A percentile compares a stretch with the other conserved stretches of the same genome.
phyloP scores from a whole-genome alignment of 768 basidiomycete species.

The Trametes cubensis region DNA sequence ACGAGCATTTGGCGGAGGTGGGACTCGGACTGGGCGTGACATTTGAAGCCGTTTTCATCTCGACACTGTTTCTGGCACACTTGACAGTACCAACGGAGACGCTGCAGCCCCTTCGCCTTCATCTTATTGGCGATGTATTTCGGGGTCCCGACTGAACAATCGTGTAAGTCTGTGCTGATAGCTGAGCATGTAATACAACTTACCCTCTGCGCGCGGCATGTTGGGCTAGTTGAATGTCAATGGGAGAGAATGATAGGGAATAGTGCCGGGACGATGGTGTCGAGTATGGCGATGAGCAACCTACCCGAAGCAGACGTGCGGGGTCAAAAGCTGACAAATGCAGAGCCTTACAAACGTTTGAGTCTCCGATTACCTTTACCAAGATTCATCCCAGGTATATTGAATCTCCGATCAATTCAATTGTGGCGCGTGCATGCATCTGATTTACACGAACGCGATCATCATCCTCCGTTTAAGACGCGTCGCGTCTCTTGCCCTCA shows the following conservation, averaged over 20 bases:
- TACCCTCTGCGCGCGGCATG: constrained; percentile 89
- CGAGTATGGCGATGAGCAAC: neutral
- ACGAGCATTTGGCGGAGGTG: constrained; percentile 97
- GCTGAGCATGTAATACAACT: neutral
- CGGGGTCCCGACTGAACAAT: constrained; percentile 72
- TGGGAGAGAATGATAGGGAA: neutral
- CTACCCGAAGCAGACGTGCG: too few species aligned
- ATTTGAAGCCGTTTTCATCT: constrained; percentile 99
- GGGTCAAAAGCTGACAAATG: too few species aligned
- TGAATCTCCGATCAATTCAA: neutral
- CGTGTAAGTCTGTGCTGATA: neutral
- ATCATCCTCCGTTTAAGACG: constrained; percentile 7
- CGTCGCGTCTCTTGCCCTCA: constrained; percentile 13
- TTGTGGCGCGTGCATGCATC: neutral
- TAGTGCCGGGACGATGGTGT: neutral
- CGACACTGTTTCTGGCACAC: constrained; percentile 99
- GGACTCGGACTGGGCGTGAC: constrained; percentile 83
- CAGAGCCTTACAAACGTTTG: too few species aligned
- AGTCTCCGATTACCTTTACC: too few species aligned
- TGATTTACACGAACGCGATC: constrained; percentile 11
- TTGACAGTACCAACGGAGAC: constrained; percentile 98
- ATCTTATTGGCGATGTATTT: constrained; percentile 93
- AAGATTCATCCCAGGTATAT: neutral
- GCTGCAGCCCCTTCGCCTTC: constrained; percentile 96
- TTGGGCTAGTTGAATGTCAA: constrained; percentile 23